Base-by-base conservation (phyloP, 2,329 filamentous ascomycete genomes). In the Neopestalotiopsis sp. region DNA sequence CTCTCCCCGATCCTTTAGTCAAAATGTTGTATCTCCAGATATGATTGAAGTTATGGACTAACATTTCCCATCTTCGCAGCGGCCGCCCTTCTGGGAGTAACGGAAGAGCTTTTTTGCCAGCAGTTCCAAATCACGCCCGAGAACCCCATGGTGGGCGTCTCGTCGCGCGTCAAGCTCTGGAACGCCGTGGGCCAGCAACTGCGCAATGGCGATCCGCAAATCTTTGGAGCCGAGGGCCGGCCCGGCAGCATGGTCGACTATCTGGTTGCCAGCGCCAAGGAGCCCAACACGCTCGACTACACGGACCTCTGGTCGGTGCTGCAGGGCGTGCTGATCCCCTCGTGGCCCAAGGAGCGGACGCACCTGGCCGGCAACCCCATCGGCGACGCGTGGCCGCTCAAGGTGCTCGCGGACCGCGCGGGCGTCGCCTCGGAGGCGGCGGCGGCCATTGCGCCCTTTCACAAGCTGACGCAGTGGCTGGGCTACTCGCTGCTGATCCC, bases 391-490 rank as follows among this genome's bases (percentile, higher is more conserved):
- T 87, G 85, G 85, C 84, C 84, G 4, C 74, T 87, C 0, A 69
- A 71, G 4, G 70, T 76, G 0, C 75, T 69, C 40, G 65, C 60
- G 57, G 71, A 40, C 12, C 74, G 79, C 65, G 68, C 79, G 70
- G 68, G 79, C 71, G 88, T 88, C 6, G 84, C 90, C 72, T 86
- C 49, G 17, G 62, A 65, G 17, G 34, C 90, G 92, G 92, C 90
- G 92, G 92, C 95, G 78, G 91, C 87, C 73, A 95, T 97, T 75
- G 89, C 95, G 12, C 94, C 94, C 0, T 97, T 97, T 83, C 95
- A 98, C 84, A 97, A 97, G 82, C 87, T 97, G 45, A 97, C 94
- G 0, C 94, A 97, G 80, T 98, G 95, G 95, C 90, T 98, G 68
- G 94, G 92, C 64, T 97, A 97, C 81, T 97, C 94, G 2, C 88